phyloP scores from a whole-genome alignment of 805 yeast genomes.

The Wickerhamia fluorescens region DNA sequence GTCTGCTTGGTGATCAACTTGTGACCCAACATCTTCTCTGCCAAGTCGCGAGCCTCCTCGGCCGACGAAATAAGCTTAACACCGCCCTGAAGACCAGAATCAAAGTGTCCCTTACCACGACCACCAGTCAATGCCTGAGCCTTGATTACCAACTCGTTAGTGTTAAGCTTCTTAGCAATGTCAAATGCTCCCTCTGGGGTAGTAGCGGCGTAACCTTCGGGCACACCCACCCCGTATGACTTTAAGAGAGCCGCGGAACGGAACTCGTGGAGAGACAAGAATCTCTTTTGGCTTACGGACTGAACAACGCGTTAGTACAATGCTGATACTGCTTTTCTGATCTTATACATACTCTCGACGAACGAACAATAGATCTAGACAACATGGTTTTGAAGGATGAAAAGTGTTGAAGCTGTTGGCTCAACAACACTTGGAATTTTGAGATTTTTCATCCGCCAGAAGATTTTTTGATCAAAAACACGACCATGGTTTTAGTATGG shows the following conservation, averaged over 20 bases:
- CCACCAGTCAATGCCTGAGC: constrained; percentile 99
- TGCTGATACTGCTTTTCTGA: too few relatives aligned
- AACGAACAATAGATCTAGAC: constrained; percentile 37
- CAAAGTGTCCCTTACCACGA: constrained; percentile 98
- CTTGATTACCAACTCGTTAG: constrained; percentile 85
- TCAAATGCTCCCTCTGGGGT: constrained; percentile 84
- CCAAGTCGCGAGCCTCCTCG: constrained; percentile 79
- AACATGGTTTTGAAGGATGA: constrained; percentile 30
- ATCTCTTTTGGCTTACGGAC: constrained; percentile 43
- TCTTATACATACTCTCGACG: constrained; percentile 39
- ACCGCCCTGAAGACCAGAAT: constrained; percentile 94
- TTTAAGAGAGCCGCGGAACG: constrained; percentile 86
- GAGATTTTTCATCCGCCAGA: too few relatives aligned
- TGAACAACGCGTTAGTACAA: too few relatives aligned
- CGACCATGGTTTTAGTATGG: too few relatives aligned
- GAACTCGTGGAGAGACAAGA: constrained; percentile 88
- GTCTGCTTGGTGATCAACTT: constrained; percentile 96
- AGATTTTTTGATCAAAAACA: too few relatives aligned
- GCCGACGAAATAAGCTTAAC: constrained; percentile 83
- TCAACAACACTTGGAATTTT: too few relatives aligned
- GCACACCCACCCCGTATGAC: constrained; percentile 82
- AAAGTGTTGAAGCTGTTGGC: too few relatives aligned
- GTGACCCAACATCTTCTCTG: constrained; percentile 85
- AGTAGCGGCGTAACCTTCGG: constrained; percentile 84
- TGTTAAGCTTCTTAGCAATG: constrained; percentile 68